These are phyloP conservation scores for Tylopilus orsonianus DNA, from an alignment of 1,284 basidiomycete genomes.

Conservation along the genomic window DNA sequence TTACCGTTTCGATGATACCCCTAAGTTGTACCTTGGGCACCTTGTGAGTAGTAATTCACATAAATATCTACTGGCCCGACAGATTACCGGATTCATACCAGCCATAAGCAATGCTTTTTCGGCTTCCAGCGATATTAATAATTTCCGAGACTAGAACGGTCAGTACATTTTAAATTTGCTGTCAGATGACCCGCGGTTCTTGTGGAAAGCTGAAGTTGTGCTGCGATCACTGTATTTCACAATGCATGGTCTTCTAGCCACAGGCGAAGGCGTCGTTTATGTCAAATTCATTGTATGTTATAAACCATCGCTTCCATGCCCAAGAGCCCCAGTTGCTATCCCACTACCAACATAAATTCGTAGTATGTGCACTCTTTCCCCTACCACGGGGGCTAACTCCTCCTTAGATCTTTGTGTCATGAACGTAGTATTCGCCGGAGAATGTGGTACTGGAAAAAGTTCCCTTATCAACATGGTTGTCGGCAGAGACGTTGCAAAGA, in stretches of 20 bases:
- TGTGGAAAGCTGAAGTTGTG: neutral
- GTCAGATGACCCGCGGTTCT: too few relatives aligned
- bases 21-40: neutral
- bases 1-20: slow-evolving; percentile 10
- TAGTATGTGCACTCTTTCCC: slow-evolving; percentile 2
- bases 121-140: neutral
- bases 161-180: too few relatives aligned
- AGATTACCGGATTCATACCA: too few relatives aligned
- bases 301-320: slow-evolving; percentile 1
- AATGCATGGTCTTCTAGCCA: neutral
- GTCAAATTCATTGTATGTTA: neutral
- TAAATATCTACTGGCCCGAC: too few relatives aligned
- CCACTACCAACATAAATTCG: neutral
- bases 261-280: neutral
- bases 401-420: slow-evolving; percentile 4
- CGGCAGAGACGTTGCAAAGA: slow-evolving; percentile 11
- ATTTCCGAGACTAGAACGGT: slow-evolving; percentile 7
- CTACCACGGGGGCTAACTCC: neutral
- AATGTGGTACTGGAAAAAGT: slow-evolving; percentile 26
- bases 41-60: neutral
- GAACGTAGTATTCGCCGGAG: slow-evolving; percentile 23
- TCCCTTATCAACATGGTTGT: slow-evolving; percentile 26
- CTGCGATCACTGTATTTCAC: neutral
- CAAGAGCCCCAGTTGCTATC: neutral
- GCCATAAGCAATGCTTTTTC: too few relatives aligned